Conservation (phyloP, 768 basidiomycete genomes). For the Suillus clintonianus region DNA sequence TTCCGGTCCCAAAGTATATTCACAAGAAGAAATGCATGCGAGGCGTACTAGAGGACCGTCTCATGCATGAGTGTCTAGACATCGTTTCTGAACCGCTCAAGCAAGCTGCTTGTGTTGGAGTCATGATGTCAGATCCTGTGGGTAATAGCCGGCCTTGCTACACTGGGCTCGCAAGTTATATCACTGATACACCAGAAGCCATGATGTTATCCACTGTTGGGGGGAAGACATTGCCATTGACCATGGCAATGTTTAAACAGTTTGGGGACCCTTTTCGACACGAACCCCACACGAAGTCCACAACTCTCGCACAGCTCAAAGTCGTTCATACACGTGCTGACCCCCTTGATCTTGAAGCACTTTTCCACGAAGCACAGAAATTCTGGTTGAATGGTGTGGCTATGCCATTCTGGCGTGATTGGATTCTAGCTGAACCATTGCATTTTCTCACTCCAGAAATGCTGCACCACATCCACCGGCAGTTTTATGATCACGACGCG, state of each 20-base stretch:
- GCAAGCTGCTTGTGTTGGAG: slow-evolving; percentile 26
- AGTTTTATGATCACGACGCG: too few species aligned
- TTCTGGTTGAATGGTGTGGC: slow-evolving; percentile 26
- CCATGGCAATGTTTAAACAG: too few species aligned
- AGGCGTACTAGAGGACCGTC: slow-evolving; percentile 24
- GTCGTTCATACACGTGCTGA: slow-evolving; percentile 7
- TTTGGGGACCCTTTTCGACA: slow-evolving; percentile 21
- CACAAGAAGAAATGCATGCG: too few species aligned
- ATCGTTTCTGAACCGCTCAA: slow-evolving; percentile 31
- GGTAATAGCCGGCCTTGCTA: slow-evolving; percentile 26
- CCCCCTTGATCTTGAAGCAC: slow-evolving; percentile 1
- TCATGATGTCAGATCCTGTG: slow-evolving; percentile 28
- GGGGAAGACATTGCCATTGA: too few species aligned
- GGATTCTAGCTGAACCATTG: too few species aligned
- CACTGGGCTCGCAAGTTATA: slow-evolving; percentile 30
- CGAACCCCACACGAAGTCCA: too few species aligned
- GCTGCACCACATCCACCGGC: too few species aligned
- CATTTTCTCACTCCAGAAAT: too few species aligned
- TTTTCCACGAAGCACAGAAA: neutral
- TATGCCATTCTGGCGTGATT: too few species aligned
- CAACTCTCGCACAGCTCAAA: too few species aligned
- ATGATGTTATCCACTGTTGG: slow-evolving; percentile 28
- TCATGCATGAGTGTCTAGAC: slow-evolving; percentile 34
- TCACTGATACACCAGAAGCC: slow-evolving; percentile 36
- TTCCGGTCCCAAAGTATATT: too few species aligned